Base-by-base conservation (phyloP, 805 yeast species). In the Metschnikowia cerradonensis region DNA sequence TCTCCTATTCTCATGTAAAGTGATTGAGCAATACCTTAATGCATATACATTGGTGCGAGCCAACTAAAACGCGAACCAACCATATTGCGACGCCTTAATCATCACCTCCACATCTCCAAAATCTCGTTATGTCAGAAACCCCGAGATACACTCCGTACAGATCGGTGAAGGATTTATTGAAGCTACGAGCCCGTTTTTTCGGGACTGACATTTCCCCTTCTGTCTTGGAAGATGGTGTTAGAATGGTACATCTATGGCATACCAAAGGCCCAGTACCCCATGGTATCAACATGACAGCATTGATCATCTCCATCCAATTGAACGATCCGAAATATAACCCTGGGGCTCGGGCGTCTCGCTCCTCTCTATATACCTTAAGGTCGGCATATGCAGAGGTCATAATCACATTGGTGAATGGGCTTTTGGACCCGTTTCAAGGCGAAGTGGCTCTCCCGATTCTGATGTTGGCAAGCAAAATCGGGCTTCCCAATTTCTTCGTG, bases 381-480 rank as follows among this genome's bases (percentile, higher is more conserved):
- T 59, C 83, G 54, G 73, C 84, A 4, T 88, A 87, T 62, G 71
- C 90, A 0, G 83, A 87, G 88, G 81, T 90, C 0, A 60, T 91
- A 11, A 83, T 90, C 26, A 73, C 95, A 51, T 90, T 92, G 68
- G 97, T 94, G 23, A 94, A 94, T 66, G 98, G 97, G 2, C 66
- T 90, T 3, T 67, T 94, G 35, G 99, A 94, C 65, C 94, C 96
- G 0, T 78, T 78, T 45, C 99, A 94, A 66, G 80, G 90, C 1
- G 79, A 76, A 41, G 84, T 71, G 62, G 97, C 96, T 0, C 79
- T 86, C 14, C 91, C 97, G 5, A 69, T 94, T 58, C 86, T 86
- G 54, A 75, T 77, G 5, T 67, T 94, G 22, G 98, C 98, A 0
- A 77, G 72, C 48, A 77, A 78, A 41, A 67, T 88, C 20, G 78